phyloP scores from a whole-genome alignment of 2,329 filamentous ascomycete species.

The Fusarium euwallaceae region DNA sequence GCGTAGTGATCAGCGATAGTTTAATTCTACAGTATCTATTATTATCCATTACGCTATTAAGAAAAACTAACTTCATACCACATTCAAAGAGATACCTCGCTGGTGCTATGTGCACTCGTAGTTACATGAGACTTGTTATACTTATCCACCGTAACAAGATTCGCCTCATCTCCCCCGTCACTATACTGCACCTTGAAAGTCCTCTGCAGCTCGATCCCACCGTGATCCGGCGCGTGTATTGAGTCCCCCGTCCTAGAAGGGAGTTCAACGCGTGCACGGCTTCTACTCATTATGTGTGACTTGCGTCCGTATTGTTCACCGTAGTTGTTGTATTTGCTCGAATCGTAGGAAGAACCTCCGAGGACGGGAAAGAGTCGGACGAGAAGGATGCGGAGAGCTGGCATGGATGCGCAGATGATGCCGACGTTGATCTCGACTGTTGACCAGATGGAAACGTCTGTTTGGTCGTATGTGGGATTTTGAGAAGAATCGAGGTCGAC shows the following conservation, averaged over 20 bases:
- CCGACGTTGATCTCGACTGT: conserved; percentile 53
- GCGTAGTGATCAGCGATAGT: background rate
- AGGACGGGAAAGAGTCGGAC: conserved; percentile 47
- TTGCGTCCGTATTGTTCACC: conserved; percentile 37
- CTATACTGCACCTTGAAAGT: conserved; percentile 44
- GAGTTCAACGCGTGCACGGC: conserved; percentile 36
- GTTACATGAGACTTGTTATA: conserved; percentile 26
- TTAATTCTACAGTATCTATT: background rate
- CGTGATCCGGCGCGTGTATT: conserved; percentile 30
- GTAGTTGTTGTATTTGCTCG: conserved; percentile 44
- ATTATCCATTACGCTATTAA: conserved; percentile 5
- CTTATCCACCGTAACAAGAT: conserved; percentile 29
- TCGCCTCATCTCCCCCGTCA: conserved; percentile 39
- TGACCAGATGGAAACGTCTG: conserved; percentile 50
- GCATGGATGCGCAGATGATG: conserved; percentile 54
- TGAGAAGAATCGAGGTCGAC: conserved; percentile 44
- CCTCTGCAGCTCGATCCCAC: conserved; percentile 43
- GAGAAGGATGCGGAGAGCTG: conserved; percentile 48
- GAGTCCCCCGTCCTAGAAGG: conserved; percentile 36
- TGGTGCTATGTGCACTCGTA: conserved; percentile 23
- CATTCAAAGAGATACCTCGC: conserved; percentile 21
- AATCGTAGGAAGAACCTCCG: conserved; percentile 42
- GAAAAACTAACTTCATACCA: background rate
- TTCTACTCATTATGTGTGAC: conserved; percentile 39
- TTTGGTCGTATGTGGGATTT: conserved; percentile 50